A percentile compares a stretch with the other conserved stretches of the same genome.
Evolutionary conservation across 176 grass and related monocot species (phyloP).

Genomic region (Rhynchospora breviuscula): DNA sequence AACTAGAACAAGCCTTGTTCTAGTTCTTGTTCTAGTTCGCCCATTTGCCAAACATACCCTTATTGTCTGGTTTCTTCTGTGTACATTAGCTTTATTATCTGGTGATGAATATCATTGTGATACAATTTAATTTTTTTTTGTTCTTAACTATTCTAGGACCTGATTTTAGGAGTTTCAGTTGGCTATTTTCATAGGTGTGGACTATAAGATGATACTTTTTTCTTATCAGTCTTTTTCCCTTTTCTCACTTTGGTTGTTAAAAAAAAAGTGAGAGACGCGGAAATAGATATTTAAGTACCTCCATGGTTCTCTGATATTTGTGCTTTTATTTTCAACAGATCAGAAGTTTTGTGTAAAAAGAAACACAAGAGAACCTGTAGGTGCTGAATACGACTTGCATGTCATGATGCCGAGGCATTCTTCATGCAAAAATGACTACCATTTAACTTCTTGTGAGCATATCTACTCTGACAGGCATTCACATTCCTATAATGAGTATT

Average conservation of each 20-base stretch:
- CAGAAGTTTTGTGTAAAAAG: neutral
- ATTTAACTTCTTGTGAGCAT: conserved; percentile 41
- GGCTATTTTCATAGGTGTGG: no score
- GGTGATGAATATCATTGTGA: neutral
- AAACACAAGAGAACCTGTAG: conserved; percentile 32
- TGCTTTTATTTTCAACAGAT: neutral
- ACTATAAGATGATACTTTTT: no score
- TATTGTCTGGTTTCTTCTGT: neutral
- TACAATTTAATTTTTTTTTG: neutral
- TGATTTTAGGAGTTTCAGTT: neutral
- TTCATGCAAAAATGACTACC: conserved; percentile 71
- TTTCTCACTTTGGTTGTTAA: neutral
- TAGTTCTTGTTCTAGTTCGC: no score
- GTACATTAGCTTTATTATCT: neutral
- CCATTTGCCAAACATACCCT: no score
- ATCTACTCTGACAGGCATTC: conserved; percentile 49
- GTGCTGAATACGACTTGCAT: conserved; percentile 49
- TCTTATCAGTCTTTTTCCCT: neutral
- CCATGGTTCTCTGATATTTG: neutral
- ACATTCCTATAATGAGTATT: conserved; percentile 66
- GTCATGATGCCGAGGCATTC: conserved; percentile 47
- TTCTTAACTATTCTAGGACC: neutral
- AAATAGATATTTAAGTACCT: neutral
- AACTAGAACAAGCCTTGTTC: no score
- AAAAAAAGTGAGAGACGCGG: neutral